Conservation (phyloP, 371 early-diverging fungal species). For the Mucor saturninus region DNA sequence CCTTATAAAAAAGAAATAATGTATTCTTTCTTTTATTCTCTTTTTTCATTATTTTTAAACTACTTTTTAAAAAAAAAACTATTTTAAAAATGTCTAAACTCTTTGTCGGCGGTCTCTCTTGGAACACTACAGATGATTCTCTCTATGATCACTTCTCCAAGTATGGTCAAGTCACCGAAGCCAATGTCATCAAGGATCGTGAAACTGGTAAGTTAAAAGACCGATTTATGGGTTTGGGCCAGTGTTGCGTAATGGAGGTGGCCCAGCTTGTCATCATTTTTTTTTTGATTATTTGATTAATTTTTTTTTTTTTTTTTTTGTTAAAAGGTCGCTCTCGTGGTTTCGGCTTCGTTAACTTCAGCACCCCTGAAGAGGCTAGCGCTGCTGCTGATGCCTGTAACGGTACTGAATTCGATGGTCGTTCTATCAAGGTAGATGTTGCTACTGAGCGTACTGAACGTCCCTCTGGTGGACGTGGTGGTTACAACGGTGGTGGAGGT, state of each 20-base stretch:
- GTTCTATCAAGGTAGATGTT: conserved; percentile 1
- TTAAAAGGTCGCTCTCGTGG: background rate
- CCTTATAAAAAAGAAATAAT: background rate
- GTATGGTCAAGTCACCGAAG: background rate
- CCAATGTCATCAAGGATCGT: conserved; percentile 7
- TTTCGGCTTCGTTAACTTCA: background rate
- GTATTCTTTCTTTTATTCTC: background rate
- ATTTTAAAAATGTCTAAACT: conserved; percentile 43
- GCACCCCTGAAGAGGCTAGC: background rate
- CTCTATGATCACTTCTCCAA: background rate
- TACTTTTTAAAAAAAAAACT: background rate
- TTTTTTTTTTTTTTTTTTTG: background rate
- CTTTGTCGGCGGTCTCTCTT: conserved; percentile 74
- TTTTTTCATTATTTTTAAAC: background rate
- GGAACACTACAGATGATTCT: conserved; percentile 30
- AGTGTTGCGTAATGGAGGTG: too few species aligned
- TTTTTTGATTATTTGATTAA: background rate
- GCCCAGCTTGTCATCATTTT: background rate
- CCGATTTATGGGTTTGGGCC: background rate
- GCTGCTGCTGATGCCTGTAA: background rate
- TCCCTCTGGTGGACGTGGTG: background rate
- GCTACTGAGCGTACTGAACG: background rate
- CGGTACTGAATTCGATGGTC: conserved; percentile 4
- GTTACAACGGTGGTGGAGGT: conserved; percentile 1
- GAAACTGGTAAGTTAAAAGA: conserved; percentile 11